Base-by-base conservation (phyloP, 2,329 filamentous ascomycete genomes). In the Juglanconis juglandina region DNA sequence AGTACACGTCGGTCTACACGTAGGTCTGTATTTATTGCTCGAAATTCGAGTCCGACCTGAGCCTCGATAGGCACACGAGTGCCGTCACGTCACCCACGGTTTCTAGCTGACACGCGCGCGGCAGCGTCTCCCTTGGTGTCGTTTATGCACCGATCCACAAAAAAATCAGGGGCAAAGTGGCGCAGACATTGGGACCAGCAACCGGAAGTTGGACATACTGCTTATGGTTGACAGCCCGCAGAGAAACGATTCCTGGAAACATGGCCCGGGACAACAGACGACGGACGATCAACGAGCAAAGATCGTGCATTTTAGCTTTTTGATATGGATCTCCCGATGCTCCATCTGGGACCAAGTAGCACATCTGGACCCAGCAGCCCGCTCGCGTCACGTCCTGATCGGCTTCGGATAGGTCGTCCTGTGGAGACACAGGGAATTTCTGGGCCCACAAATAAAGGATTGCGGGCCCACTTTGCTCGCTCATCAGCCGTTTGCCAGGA, bases 391-490 rank as follows among this genome's bases (percentile, higher is more conserved):
- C 34, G 17, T 14, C 53, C 30, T 37, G 17, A 34, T 44, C 44
- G 6, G 10, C 11, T 32, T 24, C 47, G 55, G 55, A 51, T 57
- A 50, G 47, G 55, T 46, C 55, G 55, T 30, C 55, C 30, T 10
- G n/a, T n/a, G 46, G 30, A 46, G 55, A 56, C 37, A 51, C 55
- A 46, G 51, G 55, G 35, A 57, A 4, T 47, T 44, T 9, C 5
- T 1, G 17, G 55, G 24, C 47, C 55, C 55, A 57, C 55, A 57
- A 33, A 50, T 46, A 57, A 57, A 48, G 55, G 55, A 57, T 57
- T 57, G 46, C 55, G 46, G 50, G 51, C 47, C 55, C 55, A 57
- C 55, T 14, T 5, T n/a, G 4, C 13, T 17, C 9, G 33, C 34
- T 39, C n/a, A 30, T 13, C 51, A 34, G 51, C 51, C 39, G 39